Percentiles rank a stretch among this genome's conserved stretches.
phyloP scores from a whole-genome alignment of 352 stramenopile genomes.

The Phytophthora ohioensis region DNA sequence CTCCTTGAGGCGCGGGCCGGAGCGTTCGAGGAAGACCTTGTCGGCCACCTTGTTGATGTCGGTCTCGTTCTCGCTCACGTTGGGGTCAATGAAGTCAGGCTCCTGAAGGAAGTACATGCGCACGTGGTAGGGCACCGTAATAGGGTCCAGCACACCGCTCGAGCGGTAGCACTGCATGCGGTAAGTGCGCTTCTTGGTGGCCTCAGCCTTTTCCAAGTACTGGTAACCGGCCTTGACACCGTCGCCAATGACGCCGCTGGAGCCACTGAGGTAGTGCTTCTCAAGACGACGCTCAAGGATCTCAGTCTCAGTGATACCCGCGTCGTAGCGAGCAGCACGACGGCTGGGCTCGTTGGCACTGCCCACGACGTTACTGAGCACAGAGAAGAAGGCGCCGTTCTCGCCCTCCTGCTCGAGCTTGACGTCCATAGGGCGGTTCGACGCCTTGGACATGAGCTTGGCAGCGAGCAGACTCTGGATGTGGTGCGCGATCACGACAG shows the following conservation, averaged over 20 bases:
- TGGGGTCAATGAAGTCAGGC: constrained; percentile 71
- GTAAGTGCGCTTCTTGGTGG: constrained; percentile 70
- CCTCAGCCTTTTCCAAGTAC: constrained; percentile 67
- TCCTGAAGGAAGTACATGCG: constrained; percentile 88
- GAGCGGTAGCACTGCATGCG: constrained; percentile 89
- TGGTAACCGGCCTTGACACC: constrained; percentile 85
- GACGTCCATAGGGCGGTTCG: constrained; percentile 75
- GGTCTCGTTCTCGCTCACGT: constrained; percentile 64
- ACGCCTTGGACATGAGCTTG: constrained; percentile 86
- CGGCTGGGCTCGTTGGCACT: constrained; percentile 55
- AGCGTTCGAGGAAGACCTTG: constrained; percentile 80
- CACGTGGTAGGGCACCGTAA: constrained; percentile 81
- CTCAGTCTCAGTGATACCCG: constrained; percentile 73
- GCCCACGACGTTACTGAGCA: constrained; percentile 85
- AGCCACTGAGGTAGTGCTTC: constrained; percentile 82
- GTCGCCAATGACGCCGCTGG: constrained; percentile 74
- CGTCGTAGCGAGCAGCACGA: constrained; percentile 58
- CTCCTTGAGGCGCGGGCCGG: constrained; percentile 67
- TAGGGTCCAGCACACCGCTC: constrained; percentile 76
- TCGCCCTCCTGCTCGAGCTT: constrained; percentile 84
- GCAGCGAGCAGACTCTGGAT: constrained; percentile 83
- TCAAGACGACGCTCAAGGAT: constrained; percentile 79
- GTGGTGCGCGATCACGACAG: constrained; percentile 74
- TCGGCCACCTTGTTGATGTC: constrained; percentile 82
- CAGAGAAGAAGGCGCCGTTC: constrained; percentile 82